Conservation (phyloP, 192 early-diverging fungal genomes). For the Backusella tarrabulga region DNA sequence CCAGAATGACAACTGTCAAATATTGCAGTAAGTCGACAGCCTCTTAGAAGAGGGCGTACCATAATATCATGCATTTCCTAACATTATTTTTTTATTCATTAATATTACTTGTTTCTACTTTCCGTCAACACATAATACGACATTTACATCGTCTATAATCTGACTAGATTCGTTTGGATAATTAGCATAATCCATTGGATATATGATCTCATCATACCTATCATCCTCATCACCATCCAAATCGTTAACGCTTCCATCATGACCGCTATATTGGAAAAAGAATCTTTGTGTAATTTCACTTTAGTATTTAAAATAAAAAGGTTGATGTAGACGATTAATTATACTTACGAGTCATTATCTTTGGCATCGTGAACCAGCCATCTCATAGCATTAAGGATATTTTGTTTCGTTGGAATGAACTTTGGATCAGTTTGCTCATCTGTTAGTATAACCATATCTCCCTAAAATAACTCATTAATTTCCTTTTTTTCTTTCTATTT, state of each 20-base stretch:
- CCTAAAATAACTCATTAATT: conserved; percentile 8
- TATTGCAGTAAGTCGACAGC: conserved; percentile 75
- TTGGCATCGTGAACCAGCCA: conserved; percentile 77
- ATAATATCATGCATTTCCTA: conserved; percentile 66
- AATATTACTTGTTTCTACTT: neutral
- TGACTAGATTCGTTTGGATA: conserved; percentile 57
- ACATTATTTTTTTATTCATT: neutral
- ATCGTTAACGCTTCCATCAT: conserved; percentile 62
- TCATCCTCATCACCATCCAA: conserved; percentile 71
- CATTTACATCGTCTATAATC: conserved; percentile 66
- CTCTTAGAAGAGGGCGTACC: conserved; percentile 61
- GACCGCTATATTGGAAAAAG: conserved; percentile 83
- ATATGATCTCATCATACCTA: conserved; percentile 76
- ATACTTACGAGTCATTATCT: conserved; percentile 66
- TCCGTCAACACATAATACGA: neutral
- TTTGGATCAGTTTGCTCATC: conserved; percentile 67
- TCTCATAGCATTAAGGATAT: conserved; percentile 72
- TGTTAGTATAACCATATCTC: conserved; percentile 73
- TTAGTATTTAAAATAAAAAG: neutral
- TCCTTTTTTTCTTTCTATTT: neutral
- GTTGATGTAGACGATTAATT: neutral
- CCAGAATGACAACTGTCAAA: conserved; percentile 88
- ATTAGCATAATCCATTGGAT: conserved; percentile 53
- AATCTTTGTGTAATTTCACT: conserved; percentile 39
- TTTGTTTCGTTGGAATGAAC: conserved; percentile 66